A percentile compares a stretch with the other conserved stretches of the same genome.
Evolutionary conservation across 192 early-diverging fungal species (phyloP).

Genomic region (Oehlia diaphana): DNA sequence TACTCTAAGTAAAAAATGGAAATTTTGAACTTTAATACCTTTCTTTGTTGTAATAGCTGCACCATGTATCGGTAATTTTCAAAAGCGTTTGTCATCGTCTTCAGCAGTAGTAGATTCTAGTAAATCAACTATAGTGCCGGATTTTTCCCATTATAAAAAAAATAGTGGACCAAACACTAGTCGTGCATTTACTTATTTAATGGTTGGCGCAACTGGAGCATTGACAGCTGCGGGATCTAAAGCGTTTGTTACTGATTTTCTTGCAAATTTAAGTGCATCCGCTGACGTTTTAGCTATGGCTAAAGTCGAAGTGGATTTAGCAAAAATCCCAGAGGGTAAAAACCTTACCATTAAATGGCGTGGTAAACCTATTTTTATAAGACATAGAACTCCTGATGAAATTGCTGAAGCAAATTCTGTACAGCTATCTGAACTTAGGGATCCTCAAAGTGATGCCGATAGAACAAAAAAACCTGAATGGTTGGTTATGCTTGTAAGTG

Average conservation of each 20-base stretch:
- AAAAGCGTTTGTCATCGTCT: constrained; percentile 41
- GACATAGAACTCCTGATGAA: constrained; percentile 93
- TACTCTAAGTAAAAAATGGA: not conserved
- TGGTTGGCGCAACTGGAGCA: constrained; percentile 88
- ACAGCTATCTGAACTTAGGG: constrained; percentile 77
- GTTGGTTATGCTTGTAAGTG: constrained; percentile 92
- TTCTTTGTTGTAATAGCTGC: not conserved
- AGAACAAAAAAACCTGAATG: constrained; percentile 90
- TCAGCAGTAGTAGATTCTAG: constrained; percentile 50
- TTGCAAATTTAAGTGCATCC: constrained; percentile 91
- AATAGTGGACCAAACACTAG: constrained; percentile 58
- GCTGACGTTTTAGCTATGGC: constrained; percentile 97
- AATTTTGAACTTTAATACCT: not conserved
- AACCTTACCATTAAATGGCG: constrained; percentile 98
- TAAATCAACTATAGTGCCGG: constrained; percentile 68
- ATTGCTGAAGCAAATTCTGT: constrained; percentile 90
- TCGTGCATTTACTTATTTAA: constrained; percentile 87
- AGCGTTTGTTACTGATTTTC: constrained; percentile 81
- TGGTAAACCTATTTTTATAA: constrained; percentile 97
- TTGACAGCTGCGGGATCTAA: constrained; percentile 84
- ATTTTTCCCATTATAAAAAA: constrained; percentile 78
- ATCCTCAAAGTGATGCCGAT: constrained; percentile 91
- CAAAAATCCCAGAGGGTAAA: constrained; percentile 92
- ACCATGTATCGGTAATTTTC: not conserved
- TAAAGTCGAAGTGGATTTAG: constrained; percentile 94